These are phyloP conservation scores for Gnaphalium uliginosum DNA, from an alignment of 129 eudicot species.

Conservation along the genomic window DNA sequence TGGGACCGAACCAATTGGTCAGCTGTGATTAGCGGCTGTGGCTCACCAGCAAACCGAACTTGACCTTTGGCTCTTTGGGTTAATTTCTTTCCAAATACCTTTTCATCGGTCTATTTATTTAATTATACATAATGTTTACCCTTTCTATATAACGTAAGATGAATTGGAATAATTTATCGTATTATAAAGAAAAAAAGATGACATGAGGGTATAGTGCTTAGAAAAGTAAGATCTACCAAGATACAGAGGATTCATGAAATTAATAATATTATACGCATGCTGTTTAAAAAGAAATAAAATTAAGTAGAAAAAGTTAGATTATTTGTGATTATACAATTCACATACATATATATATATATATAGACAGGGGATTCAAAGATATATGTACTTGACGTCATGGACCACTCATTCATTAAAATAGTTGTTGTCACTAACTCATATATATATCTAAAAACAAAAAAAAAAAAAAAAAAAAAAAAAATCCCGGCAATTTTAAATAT, in stretches of 20 bases:
- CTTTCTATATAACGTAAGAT: constrained; percentile 14
- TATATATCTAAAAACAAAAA: no score
- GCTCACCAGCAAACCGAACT: constrained; percentile 10
- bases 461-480: no score
- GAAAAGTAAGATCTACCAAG: not conserved
- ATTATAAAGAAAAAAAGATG: no score
- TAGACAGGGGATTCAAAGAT: not conserved
- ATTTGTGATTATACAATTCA: not conserved
- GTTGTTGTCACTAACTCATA: not conserved
- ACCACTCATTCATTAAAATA: not conserved
- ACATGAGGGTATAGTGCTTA: not conserved
- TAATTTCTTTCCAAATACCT: not conserved
- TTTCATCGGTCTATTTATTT: not conserved
- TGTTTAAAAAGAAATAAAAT: not conserved
- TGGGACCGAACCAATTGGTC: constrained; percentile 2
- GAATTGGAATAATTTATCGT: not conserved
- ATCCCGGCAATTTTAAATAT: no score
- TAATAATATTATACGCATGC: not conserved
- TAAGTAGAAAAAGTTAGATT: not conserved
- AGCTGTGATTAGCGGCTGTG: not conserved
- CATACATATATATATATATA: not conserved
- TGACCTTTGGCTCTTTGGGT: constrained; percentile 25
- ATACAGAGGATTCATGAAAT: not conserved
- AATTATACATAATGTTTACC: constrained; percentile 9
- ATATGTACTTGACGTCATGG: not conserved